phyloP scores from a whole-genome alignment of 139 green algal genomes.

The Axilococcus clingmanii region DNA sequence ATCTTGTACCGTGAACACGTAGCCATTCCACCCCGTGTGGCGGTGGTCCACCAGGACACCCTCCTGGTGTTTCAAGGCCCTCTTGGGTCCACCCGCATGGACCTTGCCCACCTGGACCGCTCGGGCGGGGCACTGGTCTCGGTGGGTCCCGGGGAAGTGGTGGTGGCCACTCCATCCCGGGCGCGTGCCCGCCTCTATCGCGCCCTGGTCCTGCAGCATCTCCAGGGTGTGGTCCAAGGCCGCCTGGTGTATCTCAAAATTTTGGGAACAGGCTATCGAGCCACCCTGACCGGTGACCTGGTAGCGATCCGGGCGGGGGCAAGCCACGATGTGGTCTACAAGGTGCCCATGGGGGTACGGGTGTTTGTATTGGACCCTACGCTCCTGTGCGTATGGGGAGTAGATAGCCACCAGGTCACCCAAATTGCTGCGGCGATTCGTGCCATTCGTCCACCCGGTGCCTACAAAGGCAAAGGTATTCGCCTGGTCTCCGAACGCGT shows the following conservation, averaged over 20 bases:
- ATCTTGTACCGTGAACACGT: conserved; percentile 1
- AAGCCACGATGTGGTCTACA: conserved; percentile 36
- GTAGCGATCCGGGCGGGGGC: conserved; percentile 36
- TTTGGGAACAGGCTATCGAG: conserved; percentile 31
- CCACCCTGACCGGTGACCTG: conserved; percentile 9
- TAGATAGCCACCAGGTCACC: conserved; percentile 39
- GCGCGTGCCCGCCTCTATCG: background rate
- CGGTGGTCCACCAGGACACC: background rate
- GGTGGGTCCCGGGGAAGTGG: background rate
- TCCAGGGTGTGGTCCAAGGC: conserved; percentile 16
- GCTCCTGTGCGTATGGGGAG: conserved; percentile 34
- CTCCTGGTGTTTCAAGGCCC: background rate
- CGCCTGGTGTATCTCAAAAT: conserved; percentile 26
- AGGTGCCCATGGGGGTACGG: conserved; percentile 22
- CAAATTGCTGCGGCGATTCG: conserved; percentile 37
- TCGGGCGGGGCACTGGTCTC: background rate
- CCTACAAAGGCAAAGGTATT: conserved; percentile 41
- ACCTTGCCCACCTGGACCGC: conserved; percentile 1
- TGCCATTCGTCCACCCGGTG: conserved; percentile 23
- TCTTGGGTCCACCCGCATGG: background rate
- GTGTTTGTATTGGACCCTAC: conserved; percentile 39
- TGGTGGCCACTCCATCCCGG: background rate
- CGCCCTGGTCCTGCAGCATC: conserved; percentile 8
- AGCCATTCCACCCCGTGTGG: background rate
- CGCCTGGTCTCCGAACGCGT: conserved; percentile 33